A percentile compares a stretch with the other conserved stretches of the same genome.
These are phyloP conservation scores for Climacium dendroides DNA, from an alignment of 225 moss, liverwort and hornwort genomes.

Conservation along the genomic window DNA sequence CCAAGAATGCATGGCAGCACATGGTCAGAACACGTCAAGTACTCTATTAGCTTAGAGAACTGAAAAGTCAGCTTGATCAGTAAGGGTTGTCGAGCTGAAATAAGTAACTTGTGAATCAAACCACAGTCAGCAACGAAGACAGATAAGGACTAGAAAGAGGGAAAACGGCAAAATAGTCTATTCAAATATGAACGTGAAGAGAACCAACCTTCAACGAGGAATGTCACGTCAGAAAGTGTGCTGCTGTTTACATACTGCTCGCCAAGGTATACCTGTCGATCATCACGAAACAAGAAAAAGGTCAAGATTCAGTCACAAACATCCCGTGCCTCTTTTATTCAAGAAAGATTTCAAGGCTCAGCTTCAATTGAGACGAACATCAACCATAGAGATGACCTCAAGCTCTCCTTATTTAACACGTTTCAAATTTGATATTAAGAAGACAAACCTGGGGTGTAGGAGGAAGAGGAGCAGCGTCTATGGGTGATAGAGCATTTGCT, in stretches of 20 bases:
- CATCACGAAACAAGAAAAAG: neutral
- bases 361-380: neutral
- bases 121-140: neutral
- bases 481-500: slow-evolving; percentile 73
- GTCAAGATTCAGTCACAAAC: neutral
- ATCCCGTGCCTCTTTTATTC: neutral
- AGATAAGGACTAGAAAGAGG: neutral
- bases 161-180: neutral
- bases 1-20: neutral
- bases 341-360: neutral
- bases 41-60: neutral
- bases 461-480: slow-evolving; percentile 88
- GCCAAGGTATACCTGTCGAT: slow-evolving; percentile 78
- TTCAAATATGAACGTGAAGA: neutral
- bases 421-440: neutral
- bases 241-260: slow-evolving; percentile 98
- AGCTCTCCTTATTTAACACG: neutral
- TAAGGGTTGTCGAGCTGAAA: neutral
- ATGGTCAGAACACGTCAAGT: neutral
- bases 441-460: slow-evolving; percentile 82
- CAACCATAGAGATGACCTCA: neutral
- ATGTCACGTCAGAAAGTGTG: slow-evolving; percentile 93
- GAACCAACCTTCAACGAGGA: slow-evolving; percentile 88
- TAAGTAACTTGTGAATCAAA: neutral
- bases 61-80: neutral